These are phyloP conservation scores for Rhodotorula paludigena DNA, from an alignment of 768 basidiomycete genomes.

Conservation along the genomic window DNA sequence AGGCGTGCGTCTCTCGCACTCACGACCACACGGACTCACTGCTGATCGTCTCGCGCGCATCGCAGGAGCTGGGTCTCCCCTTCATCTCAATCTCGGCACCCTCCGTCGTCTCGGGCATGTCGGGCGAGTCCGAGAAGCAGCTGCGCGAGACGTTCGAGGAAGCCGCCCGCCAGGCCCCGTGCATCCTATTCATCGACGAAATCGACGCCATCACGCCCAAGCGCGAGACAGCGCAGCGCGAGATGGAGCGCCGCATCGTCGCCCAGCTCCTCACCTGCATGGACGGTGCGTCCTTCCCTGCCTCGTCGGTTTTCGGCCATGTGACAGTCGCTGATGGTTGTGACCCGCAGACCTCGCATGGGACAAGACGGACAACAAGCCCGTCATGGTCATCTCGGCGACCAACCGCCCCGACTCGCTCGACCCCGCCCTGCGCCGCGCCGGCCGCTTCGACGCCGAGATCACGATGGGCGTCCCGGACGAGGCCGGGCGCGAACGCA, in stretches of 20 bases:
- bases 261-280: slow-evolving; percentile 97
- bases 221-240: slow-evolving; percentile 92
- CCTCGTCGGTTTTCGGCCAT: neutral
- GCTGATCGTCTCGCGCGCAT: neutral
- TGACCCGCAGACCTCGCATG: slow-evolving; percentile 78
- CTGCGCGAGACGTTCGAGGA: slow-evolving; percentile 94
- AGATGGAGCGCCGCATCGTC: slow-evolving; percentile 96
- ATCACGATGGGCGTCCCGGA: slow-evolving; percentile 97
- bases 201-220: slow-evolving; percentile 98
- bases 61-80: slow-evolving; percentile 80
- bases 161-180: slow-evolving; percentile 86
- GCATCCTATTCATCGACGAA: slow-evolving; percentile 92
- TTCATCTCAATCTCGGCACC: slow-evolving; percentile 94
- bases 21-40: too few relatives aligned
- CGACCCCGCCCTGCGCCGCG: slow-evolving; percentile 84
- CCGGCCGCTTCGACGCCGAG: slow-evolving; percentile 94
- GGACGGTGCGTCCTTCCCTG: slow-evolving; percentile 82
- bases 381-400: slow-evolving; percentile 90
- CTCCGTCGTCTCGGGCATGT: slow-evolving; percentile 95
- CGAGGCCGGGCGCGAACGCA: slow-evolving; percentile 80
- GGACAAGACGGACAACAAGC: slow-evolving; percentile 88
- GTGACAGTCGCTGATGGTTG: too few relatives aligned
- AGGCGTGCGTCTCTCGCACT: slow-evolving; percentile 71
- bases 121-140: slow-evolving; percentile 96
- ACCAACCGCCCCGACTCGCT: slow-evolving; percentile 94